Percentiles rank a stretch among this genome's conserved stretches.
Conservation (phyloP, 805 yeast species). For the Teunomyces pallodes region DNA sequence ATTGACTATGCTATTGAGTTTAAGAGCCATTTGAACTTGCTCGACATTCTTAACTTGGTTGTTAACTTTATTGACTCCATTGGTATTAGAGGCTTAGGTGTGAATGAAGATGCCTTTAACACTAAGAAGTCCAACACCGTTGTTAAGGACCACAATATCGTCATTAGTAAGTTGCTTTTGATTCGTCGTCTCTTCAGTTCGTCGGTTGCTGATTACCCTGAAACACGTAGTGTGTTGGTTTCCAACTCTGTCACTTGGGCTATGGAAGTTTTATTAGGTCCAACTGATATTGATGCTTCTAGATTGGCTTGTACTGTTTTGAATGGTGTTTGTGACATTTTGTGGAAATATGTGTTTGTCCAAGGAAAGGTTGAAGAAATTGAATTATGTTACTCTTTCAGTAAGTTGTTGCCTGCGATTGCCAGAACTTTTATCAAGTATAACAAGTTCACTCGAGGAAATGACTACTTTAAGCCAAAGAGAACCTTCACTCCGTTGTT, state of each 20-base stretch:
- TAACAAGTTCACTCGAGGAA: constrained; percentile 47
- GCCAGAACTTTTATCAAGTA: constrained; percentile 50
- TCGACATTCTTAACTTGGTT: constrained; percentile 40
- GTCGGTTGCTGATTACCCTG: constrained; percentile 26
- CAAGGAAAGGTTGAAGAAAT: constrained; percentile 29
- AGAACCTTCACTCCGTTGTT: constrained; percentile 67
- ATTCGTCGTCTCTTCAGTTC: constrained; percentile 53
- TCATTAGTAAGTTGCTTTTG: constrained; percentile 58
- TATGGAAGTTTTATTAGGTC: constrained; percentile 53
- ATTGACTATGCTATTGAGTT: constrained; percentile 55
- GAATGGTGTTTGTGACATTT: constrained; percentile 45
- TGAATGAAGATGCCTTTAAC: constrained; percentile 30
- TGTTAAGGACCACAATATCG: constrained; percentile 52
- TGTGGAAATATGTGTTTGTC: constrained; percentile 30
- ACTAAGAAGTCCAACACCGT: constrained; percentile 23
- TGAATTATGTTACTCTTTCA: constrained; percentile 44
- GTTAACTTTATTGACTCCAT: constrained; percentile 50
- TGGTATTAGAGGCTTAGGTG: constrained; percentile 56
- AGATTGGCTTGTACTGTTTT: constrained; percentile 63
- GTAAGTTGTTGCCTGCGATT: constrained; percentile 55
- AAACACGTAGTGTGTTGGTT: constrained; percentile 39
- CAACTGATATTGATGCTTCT: constrained; percentile 54
- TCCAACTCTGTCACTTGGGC: constrained; percentile 53
- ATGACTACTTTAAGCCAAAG: constrained; percentile 52
- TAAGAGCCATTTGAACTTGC: constrained; percentile 35